These are phyloP conservation scores for Candida xyloterini DNA, from an alignment of 805 yeast species.

Conservation along the genomic window DNA sequence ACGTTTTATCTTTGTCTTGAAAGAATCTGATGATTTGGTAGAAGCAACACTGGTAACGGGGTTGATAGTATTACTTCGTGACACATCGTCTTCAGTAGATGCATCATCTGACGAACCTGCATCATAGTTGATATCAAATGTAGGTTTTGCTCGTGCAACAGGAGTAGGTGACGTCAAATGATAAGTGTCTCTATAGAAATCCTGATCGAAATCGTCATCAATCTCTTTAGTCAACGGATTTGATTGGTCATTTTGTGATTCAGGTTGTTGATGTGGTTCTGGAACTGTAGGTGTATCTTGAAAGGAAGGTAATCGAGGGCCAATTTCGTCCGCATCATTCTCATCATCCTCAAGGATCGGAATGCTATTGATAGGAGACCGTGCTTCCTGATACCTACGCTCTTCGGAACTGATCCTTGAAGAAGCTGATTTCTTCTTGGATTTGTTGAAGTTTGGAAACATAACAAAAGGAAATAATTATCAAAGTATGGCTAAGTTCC, in stretches of 20 bases:
- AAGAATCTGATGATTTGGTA: conserved; percentile 2
- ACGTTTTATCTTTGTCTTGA: conserved; percentile 12
- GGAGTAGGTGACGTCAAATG: conserved; percentile 4
- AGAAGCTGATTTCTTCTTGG: conserved; percentile 1
- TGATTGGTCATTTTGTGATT: neutral
- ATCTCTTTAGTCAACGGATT: conserved; percentile 21
- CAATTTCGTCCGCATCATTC: conserved; percentile 21
- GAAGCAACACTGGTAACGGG: neutral
- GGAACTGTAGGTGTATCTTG: neutral
- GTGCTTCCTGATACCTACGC: conserved; percentile 6
- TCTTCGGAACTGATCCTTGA: conserved; percentile 1
- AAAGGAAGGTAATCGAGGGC: conserved; percentile 30
- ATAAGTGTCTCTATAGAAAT: conserved; percentile 26
- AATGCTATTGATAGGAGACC: conserved; percentile 21
- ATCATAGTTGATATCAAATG: conserved; percentile 6
- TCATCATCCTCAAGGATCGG: conserved; percentile 34
- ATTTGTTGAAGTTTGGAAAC: conserved; percentile 3
- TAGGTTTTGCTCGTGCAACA: conserved; percentile 5
- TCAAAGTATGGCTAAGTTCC: neutral
- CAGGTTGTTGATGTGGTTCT: neutral
- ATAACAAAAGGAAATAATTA: neutral
- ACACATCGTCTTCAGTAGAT: conserved; percentile 24
- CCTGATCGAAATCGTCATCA: conserved; percentile 33
- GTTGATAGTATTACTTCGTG: neutral
- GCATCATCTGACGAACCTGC: conserved; percentile 28